Evolutionary conservation across 805 yeast genomes (phyloP), one percentile per base, ranked within the genome.

Genomic region (Diddensiella santjacobensis): DNA sequence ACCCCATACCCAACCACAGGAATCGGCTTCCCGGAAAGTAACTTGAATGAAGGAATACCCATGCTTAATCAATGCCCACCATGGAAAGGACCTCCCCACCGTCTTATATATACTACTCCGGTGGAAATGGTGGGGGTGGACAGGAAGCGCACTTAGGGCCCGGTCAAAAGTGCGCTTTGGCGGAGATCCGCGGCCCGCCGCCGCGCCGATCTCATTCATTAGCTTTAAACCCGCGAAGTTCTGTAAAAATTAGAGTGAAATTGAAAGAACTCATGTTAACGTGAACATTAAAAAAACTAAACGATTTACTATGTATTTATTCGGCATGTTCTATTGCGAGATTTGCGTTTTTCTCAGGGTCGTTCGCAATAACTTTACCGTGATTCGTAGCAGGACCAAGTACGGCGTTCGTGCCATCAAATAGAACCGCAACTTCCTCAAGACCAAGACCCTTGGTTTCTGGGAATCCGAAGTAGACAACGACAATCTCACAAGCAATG

Each of bases 1-100:
- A 70, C 66, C 8, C 93, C 93, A 30, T 85, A 70, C 3, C 77
- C 83, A 38, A 78, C 61, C 23, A 66, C 72, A 11, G 83, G 83
- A 52, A 79, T 76, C 20, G 60, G 56, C 23, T 61, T 60, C 8
- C 83, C 84, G 49, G 79, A 75, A 66, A 35, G 42, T 49, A 55
- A 49, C 30, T 50, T 53, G 20, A 40, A 23, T n/a, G 41, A 26
- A 10, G 31, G 31, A 26, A 13, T 13, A 10, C 8, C 13, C 31
- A 26, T 26, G n/a, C n/a, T n/a, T n/a, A n/a, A n/a, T n/a, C n/a
- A n/a, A n/a, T n/a, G n/a, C n/a, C n/a, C n/a, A n/a, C n/a, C n/a
- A n/a, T n/a, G n/a, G n/a, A n/a, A n/a, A n/a, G n/a, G n/a, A n/a
- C n/a, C n/a, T n/a, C n/a, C n/a, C n/a, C n/a, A n/a, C n/a, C n/a